Evolutionary conservation across 179 eudicot genomes (phyloP).

Genomic region (Carnegiea gigantea): DNA sequence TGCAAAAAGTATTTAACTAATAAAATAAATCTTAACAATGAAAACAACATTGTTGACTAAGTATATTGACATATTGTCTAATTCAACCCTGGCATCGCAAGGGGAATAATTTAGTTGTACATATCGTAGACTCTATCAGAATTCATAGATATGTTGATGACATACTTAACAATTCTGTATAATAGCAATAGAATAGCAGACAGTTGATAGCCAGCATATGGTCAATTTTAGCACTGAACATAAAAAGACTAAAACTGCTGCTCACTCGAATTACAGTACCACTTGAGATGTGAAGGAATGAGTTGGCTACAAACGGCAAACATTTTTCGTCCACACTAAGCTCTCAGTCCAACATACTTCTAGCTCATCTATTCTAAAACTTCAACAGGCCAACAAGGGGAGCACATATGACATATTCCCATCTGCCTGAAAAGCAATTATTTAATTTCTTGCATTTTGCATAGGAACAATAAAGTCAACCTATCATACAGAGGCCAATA

Average conservation of each 20-base stretch:
- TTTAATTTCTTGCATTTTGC: neutral
- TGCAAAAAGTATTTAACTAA: too few relatives aligned
- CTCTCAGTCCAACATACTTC: neutral
- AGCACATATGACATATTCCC: constrained; percentile 3
- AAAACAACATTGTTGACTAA: too few relatives aligned
- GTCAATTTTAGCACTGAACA: neutral
- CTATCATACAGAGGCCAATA: neutral
- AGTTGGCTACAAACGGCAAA: neutral
- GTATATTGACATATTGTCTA: too few relatives aligned
- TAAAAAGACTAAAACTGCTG: neutral
- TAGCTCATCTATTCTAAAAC: neutral
- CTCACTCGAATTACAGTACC: neutral
- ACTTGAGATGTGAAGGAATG: neutral
- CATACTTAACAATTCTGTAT: too few relatives aligned
- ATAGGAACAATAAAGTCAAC: neutral
- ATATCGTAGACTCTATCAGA: neutral
- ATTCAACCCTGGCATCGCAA: too few relatives aligned
- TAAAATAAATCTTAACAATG: too few relatives aligned
- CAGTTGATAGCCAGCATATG: neutral
- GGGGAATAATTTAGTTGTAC: neutral
- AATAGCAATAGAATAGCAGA: neutral
- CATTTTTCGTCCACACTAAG: neutral
- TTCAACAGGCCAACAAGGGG: neutral
- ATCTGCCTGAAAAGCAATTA: neutral
- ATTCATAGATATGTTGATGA: neutral